Base-by-base conservation (phyloP, 2,329 filamentous ascomycete species). In the Fusarium pseudocircinatum region DNA sequence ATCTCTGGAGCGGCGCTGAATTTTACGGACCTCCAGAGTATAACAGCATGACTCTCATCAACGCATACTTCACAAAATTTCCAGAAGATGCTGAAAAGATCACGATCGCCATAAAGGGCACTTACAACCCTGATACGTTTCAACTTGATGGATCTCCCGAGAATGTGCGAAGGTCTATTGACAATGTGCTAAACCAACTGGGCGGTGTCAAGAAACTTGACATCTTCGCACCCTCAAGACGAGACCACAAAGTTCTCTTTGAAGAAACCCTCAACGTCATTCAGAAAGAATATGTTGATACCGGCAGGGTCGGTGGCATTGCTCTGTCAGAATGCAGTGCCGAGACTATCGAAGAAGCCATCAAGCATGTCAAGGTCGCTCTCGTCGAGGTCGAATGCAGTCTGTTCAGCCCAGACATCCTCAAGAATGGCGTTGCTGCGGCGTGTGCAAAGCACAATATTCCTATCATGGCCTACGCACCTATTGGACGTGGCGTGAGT, bases 381-480 rank as follows among this genome's bases (percentile, higher is more conserved):
- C 82, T 82, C n/a, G 86, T 86, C 22, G 88, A 90, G 81, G 82
- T 88, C 30, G 88, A 90, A 79, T 80, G 89, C 58, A 87, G 84
- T 68, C 80, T 89, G 66, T 88, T 85, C 76, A 76, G 81, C 15
- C 84, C 84, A 1, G 86, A 89, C 22, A 82, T 85, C 30, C 80
- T 88, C 32, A 79, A 78, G 28, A 88, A 89, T 72, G 87, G 88
- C 6, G 81, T 90, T 40, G 85, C 85, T 7, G 84, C 83, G 5
- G 85, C 88, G 0, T 92, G 90, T 76, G 86, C 84, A 1, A 86
- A 95, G 78, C 81, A 92, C 50, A 83, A 85, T 52, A 94, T 96
- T 67, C 91, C 92, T 0, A 83, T 95, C 53, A 82, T 94, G 40
- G 92, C 91, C 1, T 95, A 94, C 82, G 92, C 91, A 49, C 93